Percentiles rank a stretch among this genome's conserved stretches.
Conservation (phyloP, 179 eudicot species). For the Nepenthes alata region DNA sequence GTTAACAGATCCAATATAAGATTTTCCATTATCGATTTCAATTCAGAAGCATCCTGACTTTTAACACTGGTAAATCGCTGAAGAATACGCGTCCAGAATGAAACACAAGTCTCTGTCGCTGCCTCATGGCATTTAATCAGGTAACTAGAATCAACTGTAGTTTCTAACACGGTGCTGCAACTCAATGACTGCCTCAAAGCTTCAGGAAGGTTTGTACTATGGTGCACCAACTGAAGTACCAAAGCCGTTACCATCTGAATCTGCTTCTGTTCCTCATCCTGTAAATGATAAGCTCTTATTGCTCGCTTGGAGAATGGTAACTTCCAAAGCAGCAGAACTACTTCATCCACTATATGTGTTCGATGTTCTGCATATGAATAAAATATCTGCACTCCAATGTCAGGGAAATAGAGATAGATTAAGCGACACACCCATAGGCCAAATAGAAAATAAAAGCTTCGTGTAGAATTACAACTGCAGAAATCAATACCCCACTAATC, state of each 20-base stretch:
- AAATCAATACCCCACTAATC: conserved; percentile 67
- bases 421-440: conserved; percentile 11
- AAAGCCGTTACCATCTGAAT: conserved; percentile 85
- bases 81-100: conserved; percentile 88
- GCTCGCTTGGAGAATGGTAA: conserved; percentile 69
- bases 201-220: conserved; percentile 87
- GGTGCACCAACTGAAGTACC: conserved; percentile 74
- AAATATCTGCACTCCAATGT: conserved; percentile 53
- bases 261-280: conserved; percentile 96
- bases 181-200: conserved; percentile 47
- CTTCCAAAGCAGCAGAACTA: conserved; percentile 72
- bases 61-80: conserved; percentile 66
- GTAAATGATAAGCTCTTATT: conserved; percentile 74
- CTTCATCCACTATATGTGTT: conserved; percentile 72
- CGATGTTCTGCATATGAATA: conserved; percentile 72
- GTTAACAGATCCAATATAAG: conserved; percentile 72
- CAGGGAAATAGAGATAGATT: conserved; percentile 2
- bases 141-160: conserved; percentile 43
- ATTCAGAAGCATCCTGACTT: conserved; percentile 77
- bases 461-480: conserved; percentile 4
- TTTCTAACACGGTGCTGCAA: conserved; percentile 43
- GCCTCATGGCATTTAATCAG: conserved; percentile 69
- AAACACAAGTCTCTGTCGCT: conserved; percentile 83
- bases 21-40: conserved; percentile 73
- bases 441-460: conserved; percentile 8